Evolutionary conservation across 441 rosid genomes (phyloP).

Genomic region (Erysimum cheiri): DNA sequence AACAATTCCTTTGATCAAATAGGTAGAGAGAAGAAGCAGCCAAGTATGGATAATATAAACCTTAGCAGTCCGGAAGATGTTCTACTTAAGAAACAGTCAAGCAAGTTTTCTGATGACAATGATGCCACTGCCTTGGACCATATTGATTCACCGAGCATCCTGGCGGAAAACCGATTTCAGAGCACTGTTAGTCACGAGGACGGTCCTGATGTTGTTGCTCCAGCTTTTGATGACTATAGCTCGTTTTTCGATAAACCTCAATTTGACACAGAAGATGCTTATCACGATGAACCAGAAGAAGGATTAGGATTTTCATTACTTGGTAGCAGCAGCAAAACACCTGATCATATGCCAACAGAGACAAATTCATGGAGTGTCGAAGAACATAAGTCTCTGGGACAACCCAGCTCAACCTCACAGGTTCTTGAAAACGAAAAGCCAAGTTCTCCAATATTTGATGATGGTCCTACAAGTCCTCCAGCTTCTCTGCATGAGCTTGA

Average conservation of each 20-base stretch:
- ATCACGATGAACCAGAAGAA: constrained; percentile 34
- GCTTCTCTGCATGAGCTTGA: constrained; percentile 47
- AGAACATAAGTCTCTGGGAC: constrained; percentile 42
- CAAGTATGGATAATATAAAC: constrained; percentile 48
- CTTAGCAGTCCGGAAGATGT: constrained; percentile 46
- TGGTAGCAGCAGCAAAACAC: constrained; percentile 41
- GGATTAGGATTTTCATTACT: constrained; percentile 47
- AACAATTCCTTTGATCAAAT: constrained; percentile 44
- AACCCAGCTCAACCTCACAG: constrained; percentile 44
- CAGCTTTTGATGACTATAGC: constrained; percentile 65
- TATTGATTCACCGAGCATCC: constrained; percentile 33
- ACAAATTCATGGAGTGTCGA: constrained; percentile 47
- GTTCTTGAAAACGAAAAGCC: constrained; percentile 43
- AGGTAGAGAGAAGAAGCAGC: constrained; percentile 45
- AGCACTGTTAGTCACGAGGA: constrained; percentile 43
- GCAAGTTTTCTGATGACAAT: constrained; percentile 47
- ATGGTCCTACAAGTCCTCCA: constrained; percentile 47
- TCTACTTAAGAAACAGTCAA: constrained; percentile 48
- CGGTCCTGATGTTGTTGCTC: constrained; percentile 38
- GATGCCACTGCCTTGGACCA: constrained; percentile 43
- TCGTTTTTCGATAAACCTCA: constrained; percentile 54
- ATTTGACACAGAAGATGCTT: constrained; percentile 47
- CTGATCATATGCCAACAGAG: constrained; percentile 40
- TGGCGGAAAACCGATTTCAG: constrained; percentile 45
- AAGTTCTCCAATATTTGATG: constrained; percentile 50